phyloP scores from a whole-genome alignment of 495 filamentous ascomycete species.

The Neurospora terricola region DNA sequence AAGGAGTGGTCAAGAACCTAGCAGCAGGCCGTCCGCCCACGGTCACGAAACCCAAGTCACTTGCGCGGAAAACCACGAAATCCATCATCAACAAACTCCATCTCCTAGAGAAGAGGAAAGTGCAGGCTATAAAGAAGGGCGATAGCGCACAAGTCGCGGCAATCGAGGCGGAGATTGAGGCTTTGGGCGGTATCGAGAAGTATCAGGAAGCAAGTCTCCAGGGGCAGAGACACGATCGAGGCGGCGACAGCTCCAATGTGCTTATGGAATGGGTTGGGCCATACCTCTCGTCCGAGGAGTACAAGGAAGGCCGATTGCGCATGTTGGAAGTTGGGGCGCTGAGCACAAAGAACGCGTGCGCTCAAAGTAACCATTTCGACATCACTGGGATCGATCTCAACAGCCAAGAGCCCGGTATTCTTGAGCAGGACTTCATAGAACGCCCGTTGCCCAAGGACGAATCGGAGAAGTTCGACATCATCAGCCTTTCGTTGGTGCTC shows the following conservation, averaged over 20 bases:
- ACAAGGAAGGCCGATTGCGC: slow-evolving; percentile 33
- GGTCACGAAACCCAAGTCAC: slow-evolving; percentile 37
- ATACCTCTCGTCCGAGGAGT: slow-evolving; percentile 9
- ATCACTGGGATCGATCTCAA: slow-evolving; percentile 85
- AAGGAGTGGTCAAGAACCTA: neutral
- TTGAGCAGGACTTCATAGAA: slow-evolving; percentile 91
- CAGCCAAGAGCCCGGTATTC: slow-evolving; percentile 69
- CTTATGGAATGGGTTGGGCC: slow-evolving; percentile 77
- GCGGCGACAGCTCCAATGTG: slow-evolving; percentile 81
- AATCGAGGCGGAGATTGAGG: slow-evolving; percentile 44
- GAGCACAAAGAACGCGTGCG: slow-evolving; percentile 75
- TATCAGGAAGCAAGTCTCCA: slow-evolving; percentile 88
- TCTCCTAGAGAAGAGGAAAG: slow-evolving; percentile 64
- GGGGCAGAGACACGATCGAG: slow-evolving; percentile 73
- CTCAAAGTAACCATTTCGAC: slow-evolving; percentile 55
- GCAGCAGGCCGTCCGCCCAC: slow-evolving; percentile 55
- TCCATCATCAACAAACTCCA: slow-evolving; percentile 79
- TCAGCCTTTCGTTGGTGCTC: slow-evolving; percentile 88
- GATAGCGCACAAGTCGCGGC: slow-evolving; percentile 45
- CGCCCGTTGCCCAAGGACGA: slow-evolving; percentile 56
- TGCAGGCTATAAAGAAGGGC: slow-evolving; percentile 53
- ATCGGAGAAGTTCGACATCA: slow-evolving; percentile 67
- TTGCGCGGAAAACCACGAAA: slow-evolving; percentile 73
- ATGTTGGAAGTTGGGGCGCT: slow-evolving; percentile 89
- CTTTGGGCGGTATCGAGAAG: slow-evolving; percentile 64